Conservation (phyloP, 495 filamentous ascomycete genomes). For the Talaromyces proteolyticus region DNA sequence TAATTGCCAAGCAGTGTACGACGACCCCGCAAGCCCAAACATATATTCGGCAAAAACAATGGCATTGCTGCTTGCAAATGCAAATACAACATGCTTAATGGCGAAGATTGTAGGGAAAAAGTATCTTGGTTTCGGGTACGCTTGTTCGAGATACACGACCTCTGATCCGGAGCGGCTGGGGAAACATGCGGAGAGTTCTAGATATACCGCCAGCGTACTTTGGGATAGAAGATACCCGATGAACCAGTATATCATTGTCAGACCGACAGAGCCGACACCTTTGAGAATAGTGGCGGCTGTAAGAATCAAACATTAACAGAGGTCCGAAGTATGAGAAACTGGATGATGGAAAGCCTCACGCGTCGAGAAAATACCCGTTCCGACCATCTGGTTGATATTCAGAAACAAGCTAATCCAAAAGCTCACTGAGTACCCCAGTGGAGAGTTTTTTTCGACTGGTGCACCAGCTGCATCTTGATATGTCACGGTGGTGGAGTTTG, state of each 20-base stretch:
- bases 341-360: slow-evolving; percentile 28
- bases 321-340: not conserved
- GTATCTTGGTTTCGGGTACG: slow-evolving; percentile 54
- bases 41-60: slow-evolving; percentile 56
- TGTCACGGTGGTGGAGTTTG: slow-evolving; percentile 48
- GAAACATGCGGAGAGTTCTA: slow-evolving; percentile 57
- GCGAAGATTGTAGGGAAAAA: slow-evolving; percentile 58
- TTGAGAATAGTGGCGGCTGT: slow-evolving; percentile 49
- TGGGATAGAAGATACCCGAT: slow-evolving; percentile 50
- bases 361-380: slow-evolving; percentile 60
- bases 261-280: slow-evolving; percentile 53
- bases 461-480: slow-evolving; percentile 61
- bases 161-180: slow-evolving; percentile 60
- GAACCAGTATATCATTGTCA: slow-evolving; percentile 55
- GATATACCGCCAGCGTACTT: slow-evolving; percentile 46
- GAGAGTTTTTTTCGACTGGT: slow-evolving; percentile 52
- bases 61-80: slow-evolving; percentile 58
- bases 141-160: slow-evolving; percentile 62
- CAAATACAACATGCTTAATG: slow-evolving; percentile 51
- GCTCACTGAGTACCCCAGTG: slow-evolving; percentile 54
- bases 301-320: not conserved
- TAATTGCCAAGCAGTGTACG: slow-evolving; percentile 48
- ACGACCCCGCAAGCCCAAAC: slow-evolving; percentile 39
- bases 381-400: slow-evolving; percentile 62
- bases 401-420: slow-evolving; percentile 51